phyloP scores from a whole-genome alignment of 2,329 filamentous ascomycete species.

The Gnomoniopsis sp. region DNA sequence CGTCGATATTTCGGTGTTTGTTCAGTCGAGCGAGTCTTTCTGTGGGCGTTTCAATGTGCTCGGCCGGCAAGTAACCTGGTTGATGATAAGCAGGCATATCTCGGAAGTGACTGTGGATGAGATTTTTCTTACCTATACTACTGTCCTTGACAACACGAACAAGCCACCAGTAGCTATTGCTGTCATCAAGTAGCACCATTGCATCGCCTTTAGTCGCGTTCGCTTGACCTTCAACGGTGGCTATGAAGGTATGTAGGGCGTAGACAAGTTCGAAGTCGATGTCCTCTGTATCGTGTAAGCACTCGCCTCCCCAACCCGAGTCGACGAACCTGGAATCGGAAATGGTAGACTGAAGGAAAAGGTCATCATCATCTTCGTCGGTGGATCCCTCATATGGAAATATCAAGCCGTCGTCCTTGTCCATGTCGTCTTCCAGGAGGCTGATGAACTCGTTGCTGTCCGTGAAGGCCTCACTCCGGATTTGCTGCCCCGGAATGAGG shows the following conservation, averaged over 20 bases:
- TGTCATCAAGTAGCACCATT: constrained; percentile 97
- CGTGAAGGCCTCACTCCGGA: constrained; percentile 7
- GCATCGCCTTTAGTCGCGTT: constrained; percentile 98
- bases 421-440: constrained; percentile 19
- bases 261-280: constrained; percentile 99
- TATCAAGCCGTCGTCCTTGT: constrained; percentile 31
- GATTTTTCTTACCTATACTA: constrained; percentile 65
- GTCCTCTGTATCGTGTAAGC: constrained; percentile 94
- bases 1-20: constrained; percentile 97
- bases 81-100: background rate
- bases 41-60: constrained; percentile 97
- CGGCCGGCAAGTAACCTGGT: constrained; percentile 82
- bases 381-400: constrained; percentile 44
- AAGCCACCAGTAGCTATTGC: constrained; percentile 99
- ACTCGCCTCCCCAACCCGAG: constrained; percentile 71
- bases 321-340: constrained; percentile 63
- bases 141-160: constrained; percentile 96
- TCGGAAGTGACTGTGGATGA: background rate
- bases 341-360: constrained; percentile 50
- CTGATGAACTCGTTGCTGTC: constrained; percentile 20
- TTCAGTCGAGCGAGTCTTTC: constrained; percentile 91
- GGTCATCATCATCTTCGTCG: constrained; percentile 58
- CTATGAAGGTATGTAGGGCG: constrained; percentile 94
- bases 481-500: background rate
- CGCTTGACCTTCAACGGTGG: constrained; percentile 95